These are phyloP conservation scores for Juglanconis juglandina DNA, from an alignment of 2,329 filamentous ascomycete genomes.

Conservation along the genomic window DNA sequence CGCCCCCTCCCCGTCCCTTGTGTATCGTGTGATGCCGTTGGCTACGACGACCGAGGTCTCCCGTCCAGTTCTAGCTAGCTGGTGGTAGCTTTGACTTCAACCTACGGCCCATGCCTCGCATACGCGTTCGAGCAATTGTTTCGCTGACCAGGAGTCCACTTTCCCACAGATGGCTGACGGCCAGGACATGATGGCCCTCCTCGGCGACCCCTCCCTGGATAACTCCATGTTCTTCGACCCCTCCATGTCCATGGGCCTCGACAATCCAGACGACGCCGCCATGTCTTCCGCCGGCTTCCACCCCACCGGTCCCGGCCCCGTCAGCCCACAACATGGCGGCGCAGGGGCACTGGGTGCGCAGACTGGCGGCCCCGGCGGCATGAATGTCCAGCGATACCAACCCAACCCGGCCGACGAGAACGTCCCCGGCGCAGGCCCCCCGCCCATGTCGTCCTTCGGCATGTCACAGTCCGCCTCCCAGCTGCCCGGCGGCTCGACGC, in stretches of 20 bases:
- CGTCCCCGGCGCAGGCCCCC: constrained; percentile 40
- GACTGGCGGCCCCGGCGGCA: constrained; percentile 15
- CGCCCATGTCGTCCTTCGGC: constrained; percentile 36
- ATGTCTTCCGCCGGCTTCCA: constrained; percentile 27
- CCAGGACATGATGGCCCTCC: constrained; percentile 40
- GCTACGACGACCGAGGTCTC: too few species aligned
- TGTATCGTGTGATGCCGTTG: not conserved
- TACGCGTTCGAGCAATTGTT: not conserved
- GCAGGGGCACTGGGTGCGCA: not conserved
- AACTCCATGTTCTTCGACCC: constrained; percentile 35
- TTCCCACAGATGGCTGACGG: constrained; percentile 26
- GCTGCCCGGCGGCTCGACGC: constrained; percentile 37
- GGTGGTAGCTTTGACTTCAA: too few species aligned
- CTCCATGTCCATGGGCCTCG: constrained; percentile 42
- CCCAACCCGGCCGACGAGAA: constrained; percentile 23
- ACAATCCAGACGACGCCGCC: constrained; percentile 29
- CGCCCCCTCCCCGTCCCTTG: not conserved
- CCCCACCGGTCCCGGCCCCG: constrained; percentile 19
- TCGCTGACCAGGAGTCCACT: constrained; percentile 6
- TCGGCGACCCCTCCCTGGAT: constrained; percentile 29
- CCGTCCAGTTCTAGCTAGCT: too few species aligned
- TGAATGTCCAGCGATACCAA: constrained; percentile 19
- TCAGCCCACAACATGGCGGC: constrained; percentile 19
- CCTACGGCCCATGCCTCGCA: not conserved
- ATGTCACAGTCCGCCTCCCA: constrained; percentile 21